Evolutionary conservation across 1,139 yeast genomes (phyloP).

Genomic region (Arxiozyma bovina): DNA sequence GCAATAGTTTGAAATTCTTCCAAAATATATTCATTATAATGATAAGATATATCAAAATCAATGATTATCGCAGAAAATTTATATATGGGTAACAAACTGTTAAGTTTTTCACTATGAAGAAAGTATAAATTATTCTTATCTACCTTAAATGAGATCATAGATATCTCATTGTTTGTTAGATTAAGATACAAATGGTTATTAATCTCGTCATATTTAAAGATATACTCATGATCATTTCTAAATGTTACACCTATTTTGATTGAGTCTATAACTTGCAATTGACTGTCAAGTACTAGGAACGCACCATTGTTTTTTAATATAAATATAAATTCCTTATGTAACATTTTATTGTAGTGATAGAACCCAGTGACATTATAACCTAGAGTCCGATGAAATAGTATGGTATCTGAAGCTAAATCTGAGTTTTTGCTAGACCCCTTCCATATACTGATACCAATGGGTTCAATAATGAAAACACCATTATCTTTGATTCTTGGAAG

Average conservation of each 20-base stretch:
- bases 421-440: background rate
- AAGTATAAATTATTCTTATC: conserved; percentile 1
- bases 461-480: background rate
- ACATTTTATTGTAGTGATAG: conserved; percentile 11
- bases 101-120: background rate
- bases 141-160: background rate
- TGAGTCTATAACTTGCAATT: conserved; percentile 11
- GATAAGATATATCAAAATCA: conserved; percentile 7
- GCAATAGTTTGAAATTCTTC: conserved; percentile 8
- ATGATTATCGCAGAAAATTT: conserved; percentile 3
- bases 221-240: background rate
- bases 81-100: background rate
- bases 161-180: conserved; percentile 7
- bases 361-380: conserved; percentile 14
- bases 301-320: conserved; percentile 16
- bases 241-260: conserved; percentile 9
- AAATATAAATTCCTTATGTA: conserved; percentile 10
- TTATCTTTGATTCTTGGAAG: background rate
- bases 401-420: background rate
- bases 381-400: background rate
- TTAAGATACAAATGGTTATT: conserved; percentile 12
- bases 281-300: conserved; percentile 11
- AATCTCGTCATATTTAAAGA: conserved; percentile 13
- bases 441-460: background rate
- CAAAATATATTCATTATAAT: conserved; percentile 7